Conservation (phyloP, 1,284 basidiomycete genomes). For the Filobasidium uniguttulatum region DNA sequence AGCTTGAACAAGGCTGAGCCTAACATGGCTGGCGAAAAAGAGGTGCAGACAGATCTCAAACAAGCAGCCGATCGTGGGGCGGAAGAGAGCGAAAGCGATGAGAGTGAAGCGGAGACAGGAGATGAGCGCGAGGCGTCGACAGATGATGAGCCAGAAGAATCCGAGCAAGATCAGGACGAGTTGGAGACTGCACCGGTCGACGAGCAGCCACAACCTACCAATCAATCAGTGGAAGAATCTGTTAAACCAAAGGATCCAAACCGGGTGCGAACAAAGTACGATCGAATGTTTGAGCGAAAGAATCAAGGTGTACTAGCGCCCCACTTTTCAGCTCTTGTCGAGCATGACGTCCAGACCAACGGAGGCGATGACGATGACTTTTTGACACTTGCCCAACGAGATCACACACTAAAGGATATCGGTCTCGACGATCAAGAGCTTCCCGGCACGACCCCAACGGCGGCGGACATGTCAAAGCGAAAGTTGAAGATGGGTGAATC, state of each 20-base stretch:
- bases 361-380: constrained; percentile 44
- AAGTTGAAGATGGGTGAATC: constrained; percentile 58
- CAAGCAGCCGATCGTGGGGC: constrained; percentile 10
- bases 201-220: too few relatives aligned
- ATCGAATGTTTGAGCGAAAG: constrained; percentile 93
- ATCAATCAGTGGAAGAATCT: neutral
- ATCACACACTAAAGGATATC: constrained; percentile 54
- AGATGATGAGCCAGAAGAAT: constrained; percentile 29
- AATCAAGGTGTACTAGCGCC: constrained; percentile 87
- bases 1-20: too few relatives aligned
- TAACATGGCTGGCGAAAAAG: constrained; percentile 13
- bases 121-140: constrained; percentile 23
- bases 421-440: constrained; percentile 12
- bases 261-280: constrained; percentile 79
- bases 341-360: constrained; percentile 44
- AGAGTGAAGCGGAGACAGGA: constrained; percentile 20
- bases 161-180: constrained; percentile 21
- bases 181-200: constrained; percentile 25
- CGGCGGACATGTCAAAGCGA: constrained; percentile 43
- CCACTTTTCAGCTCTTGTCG: constrained; percentile 80
- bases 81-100: constrained; percentile 19
- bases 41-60: constrained; percentile 14
- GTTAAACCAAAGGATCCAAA: constrained; percentile 4
- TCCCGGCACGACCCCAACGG: constrained; percentile 14
- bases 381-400: constrained; percentile 77